Percentiles rank a stretch among this genome's conserved stretches.
These are phyloP conservation scores for Ceratocystis papillata DNA, from an alignment of 2,329 filamentous ascomycete genomes.

Conservation along the genomic window DNA sequence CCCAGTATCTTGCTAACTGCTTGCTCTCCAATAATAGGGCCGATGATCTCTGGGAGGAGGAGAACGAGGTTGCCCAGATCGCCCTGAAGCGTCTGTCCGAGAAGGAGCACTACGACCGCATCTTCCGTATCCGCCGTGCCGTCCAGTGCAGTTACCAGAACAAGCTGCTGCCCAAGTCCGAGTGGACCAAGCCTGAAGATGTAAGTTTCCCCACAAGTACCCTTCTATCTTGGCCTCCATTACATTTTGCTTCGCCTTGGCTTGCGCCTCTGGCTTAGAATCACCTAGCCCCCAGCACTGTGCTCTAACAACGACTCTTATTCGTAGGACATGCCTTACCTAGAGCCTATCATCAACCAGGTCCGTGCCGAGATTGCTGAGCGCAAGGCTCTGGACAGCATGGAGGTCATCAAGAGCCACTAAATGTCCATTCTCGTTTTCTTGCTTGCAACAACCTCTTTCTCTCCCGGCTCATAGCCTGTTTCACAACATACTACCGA, in stretches of 20 bases:
- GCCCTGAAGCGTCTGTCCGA: conserved; percentile 83
- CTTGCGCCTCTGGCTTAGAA: background rate
- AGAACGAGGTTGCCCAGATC: conserved; percentile 73
- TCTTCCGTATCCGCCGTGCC: conserved; percentile 92
- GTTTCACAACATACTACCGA: background rate
- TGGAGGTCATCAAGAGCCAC: conserved; percentile 42
- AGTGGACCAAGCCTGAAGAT: conserved; percentile 50
- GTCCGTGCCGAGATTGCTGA: conserved; percentile 42
- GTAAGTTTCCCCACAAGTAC: conserved; percentile 30
- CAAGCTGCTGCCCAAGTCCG: conserved; percentile 51
- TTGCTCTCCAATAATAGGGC: conserved; percentile 44
- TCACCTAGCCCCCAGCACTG: background rate
- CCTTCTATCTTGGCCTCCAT: background rate
- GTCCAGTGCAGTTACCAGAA: conserved; percentile 62
- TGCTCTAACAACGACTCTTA: conserved; percentile 25
- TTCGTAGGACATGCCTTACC: conserved; percentile 43
- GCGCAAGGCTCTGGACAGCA: conserved; percentile 42
- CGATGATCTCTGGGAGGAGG: conserved; percentile 92
- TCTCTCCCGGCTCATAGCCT: conserved; percentile 12
- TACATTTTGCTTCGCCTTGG: background rate
- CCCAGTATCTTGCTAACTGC: conserved; percentile 14
- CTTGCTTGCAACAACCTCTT: conserved; percentile 10
- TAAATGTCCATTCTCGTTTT: conserved; percentile 27
- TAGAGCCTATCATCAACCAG: conserved; percentile 43
- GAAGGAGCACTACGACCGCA: conserved; percentile 89